Conservation (phyloP, 1,139 yeast genomes). For the Nakaseomyces sp. region DNA sequence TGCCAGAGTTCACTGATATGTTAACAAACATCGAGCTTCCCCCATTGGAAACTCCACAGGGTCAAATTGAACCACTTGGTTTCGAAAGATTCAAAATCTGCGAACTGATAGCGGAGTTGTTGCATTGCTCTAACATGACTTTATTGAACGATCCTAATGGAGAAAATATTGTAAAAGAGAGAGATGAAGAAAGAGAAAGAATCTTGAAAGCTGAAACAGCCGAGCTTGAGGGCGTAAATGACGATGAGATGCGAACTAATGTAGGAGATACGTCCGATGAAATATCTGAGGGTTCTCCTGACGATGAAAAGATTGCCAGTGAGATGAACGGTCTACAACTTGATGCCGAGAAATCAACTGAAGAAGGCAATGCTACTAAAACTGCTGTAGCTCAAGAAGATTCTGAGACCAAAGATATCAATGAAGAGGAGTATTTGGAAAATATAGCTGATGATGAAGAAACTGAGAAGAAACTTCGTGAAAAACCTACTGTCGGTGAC, state of each 20-base stretch:
- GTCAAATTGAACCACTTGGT: slow-evolving; percentile 79
- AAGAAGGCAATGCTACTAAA: slow-evolving; percentile 12
- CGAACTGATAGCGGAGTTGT: slow-evolving; percentile 85
- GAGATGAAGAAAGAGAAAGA: slow-evolving; percentile 55
- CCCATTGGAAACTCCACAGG: slow-evolving; percentile 60
- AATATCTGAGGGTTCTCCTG: background rate
- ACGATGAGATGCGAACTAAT: slow-evolving; percentile 3
- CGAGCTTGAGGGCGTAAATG: background rate
- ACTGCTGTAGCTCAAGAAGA: background rate
- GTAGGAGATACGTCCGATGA: slow-evolving; percentile 2
- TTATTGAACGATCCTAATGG: slow-evolving; percentile 79
- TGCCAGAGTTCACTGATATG: slow-evolving; percentile 59
- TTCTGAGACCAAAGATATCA: slow-evolving; percentile 9
- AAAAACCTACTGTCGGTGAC: slow-evolving; percentile 81
- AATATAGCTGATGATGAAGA: slow-evolving; percentile 24
- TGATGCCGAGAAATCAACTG: slow-evolving; percentile 11
- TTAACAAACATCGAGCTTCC: slow-evolving; percentile 35
- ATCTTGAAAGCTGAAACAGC: slow-evolving; percentile 9
- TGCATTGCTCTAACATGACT: slow-evolving; percentile 96
- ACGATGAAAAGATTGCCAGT: slow-evolving; percentile 7
- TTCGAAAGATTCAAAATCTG: slow-evolving; percentile 94
- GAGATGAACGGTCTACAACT: slow-evolving; percentile 5
- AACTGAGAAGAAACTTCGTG: slow-evolving; percentile 32
- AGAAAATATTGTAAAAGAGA: slow-evolving; percentile 62
- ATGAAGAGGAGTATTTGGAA: slow-evolving; percentile 19